Evolutionary conservation across 2,329 filamentous ascomycete species (phyloP).

Genomic region (Cladophialophora psammophila): DNA sequence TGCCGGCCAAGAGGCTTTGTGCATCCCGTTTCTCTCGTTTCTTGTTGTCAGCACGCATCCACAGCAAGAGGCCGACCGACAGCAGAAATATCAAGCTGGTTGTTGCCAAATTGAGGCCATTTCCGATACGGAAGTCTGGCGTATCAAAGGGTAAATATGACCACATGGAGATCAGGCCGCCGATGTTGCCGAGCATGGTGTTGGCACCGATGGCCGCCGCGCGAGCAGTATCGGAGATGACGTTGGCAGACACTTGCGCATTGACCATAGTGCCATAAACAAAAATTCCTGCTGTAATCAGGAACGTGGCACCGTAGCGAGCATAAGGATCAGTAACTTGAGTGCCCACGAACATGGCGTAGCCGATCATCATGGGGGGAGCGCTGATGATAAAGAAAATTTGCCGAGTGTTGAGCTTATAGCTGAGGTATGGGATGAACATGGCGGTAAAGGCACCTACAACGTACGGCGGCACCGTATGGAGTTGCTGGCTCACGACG

Average conservation of each 20-base stretch:
- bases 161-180: conserved; percentile 72
- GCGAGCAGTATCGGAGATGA: conserved; percentile 73
- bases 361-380: conserved; percentile 72
- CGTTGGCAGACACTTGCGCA: conserved; percentile 72
- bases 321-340: conserved; percentile 50
- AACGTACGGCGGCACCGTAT: conserved; percentile 73
- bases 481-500: conserved; percentile 70
- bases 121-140: conserved; percentile 73
- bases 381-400: conserved; percentile 67
- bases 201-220: conserved; percentile 70
- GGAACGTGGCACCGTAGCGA: conserved; percentile 73
- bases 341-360: conserved; percentile 72
- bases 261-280: conserved; percentile 69
- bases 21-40: conserved; percentile 61
- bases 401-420: conserved; percentile 65
- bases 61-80: conserved; percentile 58
- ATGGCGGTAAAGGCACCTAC: conserved; percentile 72
- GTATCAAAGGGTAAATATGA: conserved; percentile 69
- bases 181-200: conserved; percentile 77
- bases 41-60: conserved; percentile 70
- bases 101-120: conserved; percentile 72
- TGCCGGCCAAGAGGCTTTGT: conserved; percentile 62
- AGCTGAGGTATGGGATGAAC: conserved; percentile 66
- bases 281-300: conserved; percentile 71
- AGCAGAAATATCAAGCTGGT: conserved; percentile 42